These are phyloP conservation scores for Trichoderma sp. DNA, from an alignment of 2,329 filamentous ascomycete genomes.

Conservation along the genomic window DNA sequence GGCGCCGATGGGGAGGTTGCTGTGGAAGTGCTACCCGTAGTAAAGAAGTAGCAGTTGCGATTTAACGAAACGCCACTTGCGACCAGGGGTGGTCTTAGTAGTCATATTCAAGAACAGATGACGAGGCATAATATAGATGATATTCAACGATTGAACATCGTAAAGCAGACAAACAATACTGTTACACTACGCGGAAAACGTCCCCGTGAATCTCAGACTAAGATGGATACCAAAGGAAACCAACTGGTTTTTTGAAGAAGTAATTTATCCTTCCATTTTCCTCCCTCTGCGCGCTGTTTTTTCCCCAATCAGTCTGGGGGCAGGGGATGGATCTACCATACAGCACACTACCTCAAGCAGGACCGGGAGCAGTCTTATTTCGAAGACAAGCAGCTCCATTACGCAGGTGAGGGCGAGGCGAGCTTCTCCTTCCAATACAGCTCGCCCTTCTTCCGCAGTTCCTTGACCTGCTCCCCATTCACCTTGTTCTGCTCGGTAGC, in stretches of 20 bases:
- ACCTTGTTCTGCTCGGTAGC: constrained; percentile 29
- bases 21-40: constrained; percentile 42
- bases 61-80: too few species aligned
- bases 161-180: neutral
- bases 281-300: neutral
- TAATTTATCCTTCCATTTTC: neutral
- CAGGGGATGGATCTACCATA: neutral
- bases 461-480: constrained; percentile 34
- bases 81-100: too few species aligned
- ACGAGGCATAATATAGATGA: neutral
- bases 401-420: neutral
- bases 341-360: neutral
- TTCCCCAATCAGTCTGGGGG: neutral
- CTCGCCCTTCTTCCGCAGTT: constrained; percentile 36
- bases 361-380: too few species aligned
- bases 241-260: neutral
- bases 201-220: neutral
- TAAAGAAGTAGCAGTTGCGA: constrained; percentile 27
- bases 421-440: constrained; percentile 31
- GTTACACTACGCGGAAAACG: neutral
- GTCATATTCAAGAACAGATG: too few species aligned
- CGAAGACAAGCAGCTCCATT: neutral
- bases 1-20: constrained; percentile 62
- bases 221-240: neutral
- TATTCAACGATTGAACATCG: neutral